Evolutionary conservation across 257 asterid species (phyloP).

Genomic region (Solanum appendiculatum): DNA sequence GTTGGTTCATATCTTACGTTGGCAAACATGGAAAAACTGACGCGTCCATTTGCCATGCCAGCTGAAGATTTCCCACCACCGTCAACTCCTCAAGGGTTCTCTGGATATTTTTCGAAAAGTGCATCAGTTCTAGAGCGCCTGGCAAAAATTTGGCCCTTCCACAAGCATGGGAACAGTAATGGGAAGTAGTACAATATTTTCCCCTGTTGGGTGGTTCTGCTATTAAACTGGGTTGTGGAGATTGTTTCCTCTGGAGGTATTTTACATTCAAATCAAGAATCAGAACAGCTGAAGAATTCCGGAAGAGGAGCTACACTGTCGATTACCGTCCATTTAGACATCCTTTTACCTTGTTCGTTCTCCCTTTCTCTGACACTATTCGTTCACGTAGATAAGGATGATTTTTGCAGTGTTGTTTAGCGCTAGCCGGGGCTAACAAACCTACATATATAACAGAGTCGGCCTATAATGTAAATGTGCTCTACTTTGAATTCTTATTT

Average conservation of each 20-base stretch:
- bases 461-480: background rate
- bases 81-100: conserved; percentile 68
- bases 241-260: background rate
- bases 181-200: conserved; percentile 21
- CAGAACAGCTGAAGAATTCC: background rate
- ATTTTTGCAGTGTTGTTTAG: background rate
- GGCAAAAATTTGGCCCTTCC: conserved; percentile 82
- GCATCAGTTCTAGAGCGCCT: conserved; percentile 86
- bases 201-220: background rate
- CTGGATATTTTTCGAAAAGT: conserved; percentile 89
- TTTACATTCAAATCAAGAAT: background rate
- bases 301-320: background rate
- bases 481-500: background rate
- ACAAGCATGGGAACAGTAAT: conserved; percentile 45
- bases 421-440: background rate
- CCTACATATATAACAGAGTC: background rate
- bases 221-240: background rate
- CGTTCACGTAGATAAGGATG: background rate
- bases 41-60: conserved; percentile 83
- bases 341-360: background rate
- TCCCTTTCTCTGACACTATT: background rate
- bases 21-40: conserved; percentile 74
- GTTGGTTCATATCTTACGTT: conserved; percentile 59
- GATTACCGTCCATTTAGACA: background rate
- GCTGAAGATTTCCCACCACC: conserved; percentile 96